These are phyloP conservation scores for Penicillium cinerascens DNA, from an alignment of 495 filamentous ascomycete genomes.

Conservation along the genomic window DNA sequence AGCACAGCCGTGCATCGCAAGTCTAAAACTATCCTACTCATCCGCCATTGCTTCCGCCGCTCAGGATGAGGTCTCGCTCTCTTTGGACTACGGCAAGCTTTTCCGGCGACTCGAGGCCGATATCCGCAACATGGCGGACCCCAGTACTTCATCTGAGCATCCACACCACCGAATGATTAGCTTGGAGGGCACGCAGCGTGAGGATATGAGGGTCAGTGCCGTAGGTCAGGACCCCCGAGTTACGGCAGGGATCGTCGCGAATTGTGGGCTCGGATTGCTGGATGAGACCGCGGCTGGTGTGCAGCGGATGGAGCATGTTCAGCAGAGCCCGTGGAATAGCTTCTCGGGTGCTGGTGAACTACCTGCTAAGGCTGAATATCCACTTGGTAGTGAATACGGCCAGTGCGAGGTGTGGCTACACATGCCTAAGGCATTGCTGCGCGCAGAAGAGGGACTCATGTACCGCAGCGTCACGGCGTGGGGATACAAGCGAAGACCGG, in stretches of 20 bases:
- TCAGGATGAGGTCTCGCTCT: constrained; percentile 44
- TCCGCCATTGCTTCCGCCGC: constrained; percentile 40
- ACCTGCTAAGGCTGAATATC: constrained; percentile 1
- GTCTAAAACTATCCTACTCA: constrained; percentile 43
- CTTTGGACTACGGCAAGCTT: constrained; percentile 47
- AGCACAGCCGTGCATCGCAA: constrained; percentile 43
- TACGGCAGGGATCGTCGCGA: constrained; percentile 37
- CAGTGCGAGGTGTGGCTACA: constrained; percentile 41
- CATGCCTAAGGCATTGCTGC: constrained; percentile 42
- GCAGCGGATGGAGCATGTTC: constrained; percentile 37
- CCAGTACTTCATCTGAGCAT: constrained; percentile 14
- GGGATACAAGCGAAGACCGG: constrained; percentile 29
- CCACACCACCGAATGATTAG: constrained; percentile 28
- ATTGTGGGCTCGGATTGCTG: constrained; percentile 36
- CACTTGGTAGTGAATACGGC: constrained; percentile 34
- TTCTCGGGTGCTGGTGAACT: constrained; percentile 16
- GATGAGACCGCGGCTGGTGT: constrained; percentile 45
- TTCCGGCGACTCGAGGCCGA: constrained; percentile 44
- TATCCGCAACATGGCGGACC: constrained; percentile 30
- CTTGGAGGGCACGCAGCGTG: constrained; percentile 29
- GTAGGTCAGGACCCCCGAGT: constrained; percentile 37
- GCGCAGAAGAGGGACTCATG: constrained; percentile 38
- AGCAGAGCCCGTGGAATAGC: constrained; percentile 28
- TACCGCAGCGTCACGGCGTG: constrained; percentile 41
- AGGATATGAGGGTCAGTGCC: constrained; percentile 29